These are phyloP conservation scores for Cryptosporidium bovis DNA, from an alignment of 169 alveolate genomes.

Conservation along the genomic window DNA sequence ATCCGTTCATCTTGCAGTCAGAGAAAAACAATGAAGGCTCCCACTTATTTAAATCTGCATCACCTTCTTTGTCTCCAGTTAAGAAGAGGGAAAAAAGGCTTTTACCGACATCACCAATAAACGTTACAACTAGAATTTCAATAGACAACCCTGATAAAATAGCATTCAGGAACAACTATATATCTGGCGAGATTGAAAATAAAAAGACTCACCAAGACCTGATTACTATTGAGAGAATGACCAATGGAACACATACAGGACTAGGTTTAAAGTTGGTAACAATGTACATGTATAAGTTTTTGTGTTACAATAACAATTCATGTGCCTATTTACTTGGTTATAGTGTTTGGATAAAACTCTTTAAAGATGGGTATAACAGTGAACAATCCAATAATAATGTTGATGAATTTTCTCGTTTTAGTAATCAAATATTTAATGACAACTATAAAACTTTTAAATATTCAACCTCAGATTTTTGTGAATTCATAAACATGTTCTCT, in stretches of 20 bases:
- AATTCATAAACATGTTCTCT: constrained; percentile 44
- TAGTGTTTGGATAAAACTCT: constrained; percentile 24
- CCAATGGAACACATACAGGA: constrained; percentile 7
- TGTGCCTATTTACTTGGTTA: constrained; percentile 43
- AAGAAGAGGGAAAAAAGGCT: constrained; percentile 48
- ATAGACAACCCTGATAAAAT: constrained; percentile 26
- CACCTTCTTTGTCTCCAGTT: constrained; percentile 37
- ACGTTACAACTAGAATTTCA: constrained; percentile 31
- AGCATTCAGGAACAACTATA: constrained; percentile 18
- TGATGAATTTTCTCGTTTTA: neutral
- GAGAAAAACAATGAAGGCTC: neutral
- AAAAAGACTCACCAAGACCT: constrained; percentile 31
- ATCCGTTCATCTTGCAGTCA: neutral
- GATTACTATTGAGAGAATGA: constrained; percentile 7
- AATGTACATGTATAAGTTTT: constrained; percentile 21
- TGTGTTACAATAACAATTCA: constrained; percentile 9
- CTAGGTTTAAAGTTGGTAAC: constrained; percentile 42
- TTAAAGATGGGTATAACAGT: neutral
- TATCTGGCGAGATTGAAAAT: neutral
- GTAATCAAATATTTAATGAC: constrained; percentile 14
- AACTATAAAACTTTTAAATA: constrained; percentile 34
- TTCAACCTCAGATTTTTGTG: constrained; percentile 36
- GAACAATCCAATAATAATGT: neutral
- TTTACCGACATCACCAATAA: constrained; percentile 61
- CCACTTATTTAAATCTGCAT: constrained; percentile 12